A percentile compares a stretch with the other conserved stretches of the same genome.
These are phyloP conservation scores for Hericium alpestre DNA, from an alignment of 768 basidiomycete genomes.

Conservation along the genomic window DNA sequence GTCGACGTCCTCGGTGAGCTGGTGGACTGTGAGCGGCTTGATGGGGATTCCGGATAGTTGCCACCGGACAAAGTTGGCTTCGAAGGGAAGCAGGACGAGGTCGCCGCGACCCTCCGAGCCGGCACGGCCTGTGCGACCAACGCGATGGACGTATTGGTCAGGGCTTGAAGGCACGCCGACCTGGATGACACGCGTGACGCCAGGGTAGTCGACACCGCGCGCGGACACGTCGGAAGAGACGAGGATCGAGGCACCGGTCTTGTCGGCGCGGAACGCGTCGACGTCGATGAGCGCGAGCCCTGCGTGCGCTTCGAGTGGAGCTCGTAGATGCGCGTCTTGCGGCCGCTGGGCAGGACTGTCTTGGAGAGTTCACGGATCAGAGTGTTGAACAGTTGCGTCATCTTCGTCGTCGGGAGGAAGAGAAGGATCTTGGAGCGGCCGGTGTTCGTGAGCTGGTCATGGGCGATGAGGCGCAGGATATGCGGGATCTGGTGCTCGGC, in stretches of 20 bases:
- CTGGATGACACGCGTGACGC: conserved; percentile 84
- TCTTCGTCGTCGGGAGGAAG: conserved; percentile 78
- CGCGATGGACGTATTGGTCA: conserved; percentile 77
- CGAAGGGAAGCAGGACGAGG: conserved; percentile 71
- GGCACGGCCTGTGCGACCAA: conserved; percentile 77
- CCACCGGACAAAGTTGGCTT: conserved; percentile 54
- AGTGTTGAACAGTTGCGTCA: conserved; percentile 65
- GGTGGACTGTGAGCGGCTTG: conserved; percentile 40
- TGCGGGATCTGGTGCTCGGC: conserved; percentile 69
- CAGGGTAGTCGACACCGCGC: conserved; percentile 82
- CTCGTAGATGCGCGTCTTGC: conserved; percentile 54
- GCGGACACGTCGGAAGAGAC: conserved; percentile 85
- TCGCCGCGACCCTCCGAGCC: conserved; percentile 58
- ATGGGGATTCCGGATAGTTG: conserved; percentile 61
- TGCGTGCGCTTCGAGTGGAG: conserved; percentile 72
- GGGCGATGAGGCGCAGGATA: conserved; percentile 65
- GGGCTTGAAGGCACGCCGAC: conserved; percentile 63
- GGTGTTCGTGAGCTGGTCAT: conserved; percentile 74
- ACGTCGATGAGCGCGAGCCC: conserved; percentile 43
- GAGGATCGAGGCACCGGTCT: conserved; percentile 46
- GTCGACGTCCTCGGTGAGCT: conserved; percentile 35
- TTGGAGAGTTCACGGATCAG: conserved; percentile 43
- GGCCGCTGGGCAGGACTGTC: conserved; percentile 38
- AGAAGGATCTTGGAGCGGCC: conserved; percentile 65
- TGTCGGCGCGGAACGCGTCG: conserved; percentile 49